A percentile compares a stretch with the other conserved stretches of the same genome.
Evolutionary conservation across 768 basidiomycete genomes (phyloP).

Genomic region (Termitomyces sp.): DNA sequence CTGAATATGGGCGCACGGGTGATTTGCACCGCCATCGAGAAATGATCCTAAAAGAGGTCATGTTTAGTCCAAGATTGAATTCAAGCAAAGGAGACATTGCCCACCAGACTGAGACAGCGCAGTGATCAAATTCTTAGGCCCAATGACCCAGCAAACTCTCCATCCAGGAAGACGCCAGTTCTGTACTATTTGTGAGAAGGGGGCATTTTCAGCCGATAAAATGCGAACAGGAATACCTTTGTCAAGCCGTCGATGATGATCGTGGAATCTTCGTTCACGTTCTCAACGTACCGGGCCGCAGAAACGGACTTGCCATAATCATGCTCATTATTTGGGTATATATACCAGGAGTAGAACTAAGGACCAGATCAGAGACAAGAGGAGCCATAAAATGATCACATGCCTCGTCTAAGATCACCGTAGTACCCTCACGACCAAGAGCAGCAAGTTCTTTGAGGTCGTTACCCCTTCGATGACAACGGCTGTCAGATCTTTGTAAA

Average conservation of each 20-base stretch:
- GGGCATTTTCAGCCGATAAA: background rate
- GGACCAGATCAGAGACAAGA: conserved; percentile 4
- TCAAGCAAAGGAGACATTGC: conserved; percentile 5
- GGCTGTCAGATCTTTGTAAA: background rate
- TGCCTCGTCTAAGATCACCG: conserved; percentile 82
- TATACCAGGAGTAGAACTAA: conserved; percentile 94
- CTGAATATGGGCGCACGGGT: conserved; percentile 54
- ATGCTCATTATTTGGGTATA: conserved; percentile 73
- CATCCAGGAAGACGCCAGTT: conserved; percentile 95
- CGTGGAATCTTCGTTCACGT: conserved; percentile 81
- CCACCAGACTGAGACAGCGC: conserved; percentile 86
- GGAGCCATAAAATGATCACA: background rate
- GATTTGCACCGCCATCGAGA: conserved; percentile 92
- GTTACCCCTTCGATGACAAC: conserved; percentile 46
- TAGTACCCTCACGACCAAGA: conserved; percentile 72
- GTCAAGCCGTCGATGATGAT: conserved; percentile 91
- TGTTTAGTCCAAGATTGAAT: conserved; percentile 3
- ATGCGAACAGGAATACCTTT: conserved; percentile 44
- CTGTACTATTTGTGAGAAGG: conserved; percentile 30
- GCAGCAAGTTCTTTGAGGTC: conserved; percentile 78
- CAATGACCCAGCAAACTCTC: conserved; percentile 92
- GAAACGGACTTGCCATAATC: conserved; percentile 78
- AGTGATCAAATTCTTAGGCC: conserved; percentile 82
- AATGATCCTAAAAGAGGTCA: conserved; percentile 53
- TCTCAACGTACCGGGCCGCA: conserved; percentile 77